Evolutionary conservation across 2,329 filamentous ascomycete genomes (phyloP), one percentile per base, ranked within the genome.

Genomic region (Rhynchosporium graminicola): DNA sequence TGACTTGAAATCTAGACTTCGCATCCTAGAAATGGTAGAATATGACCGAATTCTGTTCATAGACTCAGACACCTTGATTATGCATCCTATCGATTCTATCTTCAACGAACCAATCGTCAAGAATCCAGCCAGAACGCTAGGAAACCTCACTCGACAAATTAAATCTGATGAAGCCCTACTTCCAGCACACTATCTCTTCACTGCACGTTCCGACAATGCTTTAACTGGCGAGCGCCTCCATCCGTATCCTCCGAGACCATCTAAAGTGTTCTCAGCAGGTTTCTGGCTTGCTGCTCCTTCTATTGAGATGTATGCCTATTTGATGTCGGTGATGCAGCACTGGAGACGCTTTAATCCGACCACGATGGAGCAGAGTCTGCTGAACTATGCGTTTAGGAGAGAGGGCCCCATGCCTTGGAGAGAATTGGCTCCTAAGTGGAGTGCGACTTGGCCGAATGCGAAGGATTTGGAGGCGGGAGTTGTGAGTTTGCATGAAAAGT

Each of bases 1-100:
- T 45, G 20, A 56, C 38, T 6, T 20, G 8, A 40, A 9, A 10
- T 7, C 8, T 28, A 80, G 80, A 68, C 72, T 80, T 15, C 74
- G 76, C 10, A 64, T 79, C 5, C 75, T 79, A 48, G 71, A 78
- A 60, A 71, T 77, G 71, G 75, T 73, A 3, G 67, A 79, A 57
- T 80, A 76, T 67, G 72, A 76, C 10, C 73, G 76, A 4, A 65
- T 80, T 31, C 71, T 78, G n/a, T 79, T 78, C 66, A 69, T 80
- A 64, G 78, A 80, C 63, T 75, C 77, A 29, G 79, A 80, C 66
- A 77, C 74, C 9, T 60, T 79, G 20, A 65, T 80, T 43, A 74
- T 70, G 3, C 62, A 67, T 3, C 73, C 68, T 0, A 67, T 80
- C 10, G 77, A 79, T 63, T 70, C 64, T 12, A 75, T 78, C 26